Percentiles rank a stretch among this genome's conserved stretches.
These are phyloP conservation scores for Micractinium conductrix DNA, from an alignment of 139 green algal species.

Conservation along the genomic window DNA sequence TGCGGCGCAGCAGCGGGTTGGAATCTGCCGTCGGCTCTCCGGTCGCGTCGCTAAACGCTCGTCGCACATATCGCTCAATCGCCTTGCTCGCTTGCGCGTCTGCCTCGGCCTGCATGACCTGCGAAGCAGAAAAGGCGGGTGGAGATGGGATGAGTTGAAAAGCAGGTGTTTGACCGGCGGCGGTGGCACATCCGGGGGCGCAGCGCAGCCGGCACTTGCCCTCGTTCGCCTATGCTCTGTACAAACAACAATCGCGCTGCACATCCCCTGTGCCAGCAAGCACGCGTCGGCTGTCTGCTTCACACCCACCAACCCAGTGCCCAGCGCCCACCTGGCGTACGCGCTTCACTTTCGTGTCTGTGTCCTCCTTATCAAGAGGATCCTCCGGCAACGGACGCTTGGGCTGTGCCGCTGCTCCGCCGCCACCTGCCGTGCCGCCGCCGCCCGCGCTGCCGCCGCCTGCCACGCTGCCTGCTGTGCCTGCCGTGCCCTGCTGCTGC, in stretches of 20 bases:
- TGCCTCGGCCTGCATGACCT: slow-evolving; percentile 56
- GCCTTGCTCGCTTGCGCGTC: slow-evolving; percentile 47
- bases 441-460: neutral
- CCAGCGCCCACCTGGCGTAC: slow-evolving; percentile 45
- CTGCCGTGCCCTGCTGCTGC: neutral
- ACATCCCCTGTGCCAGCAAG: too few species aligned
- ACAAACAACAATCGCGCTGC: too few species aligned
- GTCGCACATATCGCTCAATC: slow-evolving; percentile 42
- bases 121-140: neutral
- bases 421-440: neutral
- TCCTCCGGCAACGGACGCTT: slow-evolving; percentile 29
- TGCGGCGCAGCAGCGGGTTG: slow-evolving; percentile 54
- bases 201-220: too few species aligned
- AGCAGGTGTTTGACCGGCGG: neutral
- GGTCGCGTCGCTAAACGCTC: slow-evolving; percentile 45
- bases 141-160: neutral
- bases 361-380: slow-evolving; percentile 28
- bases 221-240: too few species aligned
- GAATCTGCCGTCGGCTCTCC: slow-evolving; percentile 39
- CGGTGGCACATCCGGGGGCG: too few species aligned
- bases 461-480: neutral
- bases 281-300: too few species aligned
- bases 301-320: too few species aligned
- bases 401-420: neutral
- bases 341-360: slow-evolving; percentile 36